Evolutionary conservation across 1,139 yeast species (phyloP), one percentile per base, ranked within the genome.

Genomic region (Suhomyces terraborum): DNA sequence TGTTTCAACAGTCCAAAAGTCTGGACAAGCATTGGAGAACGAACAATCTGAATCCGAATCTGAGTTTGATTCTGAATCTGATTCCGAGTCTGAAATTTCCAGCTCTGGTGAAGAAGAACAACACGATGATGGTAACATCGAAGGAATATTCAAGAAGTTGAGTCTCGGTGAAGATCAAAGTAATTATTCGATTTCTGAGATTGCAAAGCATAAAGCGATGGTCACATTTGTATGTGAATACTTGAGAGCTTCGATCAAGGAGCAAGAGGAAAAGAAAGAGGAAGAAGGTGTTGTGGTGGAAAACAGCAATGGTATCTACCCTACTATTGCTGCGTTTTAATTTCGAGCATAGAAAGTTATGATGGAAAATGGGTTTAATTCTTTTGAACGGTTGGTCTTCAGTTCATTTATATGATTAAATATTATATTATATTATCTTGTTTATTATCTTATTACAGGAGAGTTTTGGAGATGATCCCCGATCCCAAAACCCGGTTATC

Each of bases 401-500:
- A 24, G 27, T 39, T 30, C 30, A 34, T 28, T 30, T 35, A 28
- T 10, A 6, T 17, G 22, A 22, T 32, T 24, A 13, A 14, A 26
- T 26, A 26, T 26, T 12, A 13, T 17, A 8, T 32, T 22, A 20
- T 34, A 19, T 23, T 35, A 31, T 33, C 25, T 19, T 34, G 33
- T 36, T 38, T 35, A 31, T 32, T 19, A 25, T 36, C 36, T 34
- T 32, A 35, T 38, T 31, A 39, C 40, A 34, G 25, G 28, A 32
- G 34, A 16, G 67, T 52, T 17, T 45, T 41, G 7, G 40, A 30
- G 6, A 71, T 55, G 4, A 62, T 55, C 1, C 98, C 98, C 21
- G 91, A 79, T 0, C 98, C 98, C 13, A 93, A 59, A 1, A 94
- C 84, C 42, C 79, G 66, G 39, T 80, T 83, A 2, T 74, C 78